Evolutionary conservation across 2,329 filamentous ascomycete genomes (phyloP).

Genomic region (Fonsecaea erecta): DNA sequence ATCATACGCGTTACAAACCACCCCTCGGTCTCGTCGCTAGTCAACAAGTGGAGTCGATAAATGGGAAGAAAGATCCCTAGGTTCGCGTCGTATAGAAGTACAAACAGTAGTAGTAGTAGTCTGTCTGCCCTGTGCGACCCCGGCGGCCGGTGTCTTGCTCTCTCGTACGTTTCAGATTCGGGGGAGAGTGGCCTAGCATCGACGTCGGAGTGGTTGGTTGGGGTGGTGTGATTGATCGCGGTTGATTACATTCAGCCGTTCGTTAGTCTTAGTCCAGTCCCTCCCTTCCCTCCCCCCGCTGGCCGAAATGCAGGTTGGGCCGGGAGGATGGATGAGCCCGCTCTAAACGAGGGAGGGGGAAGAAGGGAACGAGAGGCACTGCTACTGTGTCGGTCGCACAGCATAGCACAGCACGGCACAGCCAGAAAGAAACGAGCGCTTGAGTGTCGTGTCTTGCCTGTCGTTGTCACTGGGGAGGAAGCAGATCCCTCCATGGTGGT

Average conservation of each 20-base stretch:
- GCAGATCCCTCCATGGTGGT: background rate
- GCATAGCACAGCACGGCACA: no score
- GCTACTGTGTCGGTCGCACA: no score
- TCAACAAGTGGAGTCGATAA: background rate
- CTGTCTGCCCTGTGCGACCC: no score
- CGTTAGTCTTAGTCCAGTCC: no score
- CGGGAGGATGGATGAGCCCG: background rate
- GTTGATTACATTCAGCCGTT: background rate
- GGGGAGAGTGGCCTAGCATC: background rate
- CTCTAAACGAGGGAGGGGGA: background rate
- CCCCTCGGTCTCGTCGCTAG: no score
- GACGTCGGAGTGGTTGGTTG: conserved; percentile 8
- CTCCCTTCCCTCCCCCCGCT: background rate
- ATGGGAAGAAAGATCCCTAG: background rate
- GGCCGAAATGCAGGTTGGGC: background rate
- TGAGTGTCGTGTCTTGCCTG: background rate
- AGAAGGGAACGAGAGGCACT: background rate
- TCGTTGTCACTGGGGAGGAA: conserved; percentile 6
- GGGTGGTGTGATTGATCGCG: background rate
- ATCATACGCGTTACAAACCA: no score
- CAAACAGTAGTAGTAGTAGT: no score
- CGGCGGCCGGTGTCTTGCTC: no score
- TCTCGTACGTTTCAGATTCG: conserved; percentile 11
- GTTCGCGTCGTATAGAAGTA: no score
- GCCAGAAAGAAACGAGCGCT: background rate